Conservation (phyloP, 2,329 filamentous ascomycete species). For the Chrysosphaeria jannelii region DNA sequence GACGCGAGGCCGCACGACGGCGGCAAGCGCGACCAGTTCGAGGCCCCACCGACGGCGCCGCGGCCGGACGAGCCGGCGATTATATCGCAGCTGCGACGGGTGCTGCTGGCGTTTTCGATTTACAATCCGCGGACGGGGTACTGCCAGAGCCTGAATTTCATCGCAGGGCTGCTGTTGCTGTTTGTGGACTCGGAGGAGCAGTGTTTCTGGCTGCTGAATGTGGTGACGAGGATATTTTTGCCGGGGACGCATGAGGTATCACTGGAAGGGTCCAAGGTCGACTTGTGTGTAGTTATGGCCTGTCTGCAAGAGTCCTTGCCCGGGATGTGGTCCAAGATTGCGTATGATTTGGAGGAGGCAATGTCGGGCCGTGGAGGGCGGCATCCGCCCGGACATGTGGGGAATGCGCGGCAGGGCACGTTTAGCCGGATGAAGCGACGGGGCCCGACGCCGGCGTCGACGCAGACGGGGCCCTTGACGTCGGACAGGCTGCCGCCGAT, state of each 20-base stretch:
- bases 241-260: slow-evolving; percentile 79
- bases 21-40: slow-evolving; percentile 3
- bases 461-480: slow-evolving; percentile 7
- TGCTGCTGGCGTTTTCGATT: slow-evolving; percentile 67
- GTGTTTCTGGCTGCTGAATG: slow-evolving; percentile 73
- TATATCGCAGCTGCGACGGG: slow-evolving; percentile 52
- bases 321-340: slow-evolving; percentile 63
- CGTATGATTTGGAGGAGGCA: slow-evolving; percentile 19
- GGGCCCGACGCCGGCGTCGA: too few relatives aligned
- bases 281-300: slow-evolving; percentile 78
- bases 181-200: slow-evolving; percentile 78
- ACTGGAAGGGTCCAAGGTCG: slow-evolving; percentile 74
- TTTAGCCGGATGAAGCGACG: slow-evolving; percentile 12
- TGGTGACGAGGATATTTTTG: slow-evolving; percentile 66
- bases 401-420: slow-evolving; percentile 4
- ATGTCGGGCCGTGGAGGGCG: too few relatives aligned
- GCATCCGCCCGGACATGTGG: slow-evolving; percentile 6
- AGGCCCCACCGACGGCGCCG: too few relatives aligned
- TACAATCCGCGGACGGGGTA: slow-evolving; percentile 84
- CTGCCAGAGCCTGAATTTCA: slow-evolving; percentile 85
- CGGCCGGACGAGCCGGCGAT: slow-evolving; percentile 36
- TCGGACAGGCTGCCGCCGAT: slow-evolving; percentile 46
- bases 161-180: slow-evolving; percentile 64
- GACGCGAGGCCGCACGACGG: too few relatives aligned
- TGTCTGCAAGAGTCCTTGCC: slow-evolving; percentile 60